phyloP scores from a whole-genome alignment of 352 stramenopile species.

The Phytophthora pinifolia region DNA sequence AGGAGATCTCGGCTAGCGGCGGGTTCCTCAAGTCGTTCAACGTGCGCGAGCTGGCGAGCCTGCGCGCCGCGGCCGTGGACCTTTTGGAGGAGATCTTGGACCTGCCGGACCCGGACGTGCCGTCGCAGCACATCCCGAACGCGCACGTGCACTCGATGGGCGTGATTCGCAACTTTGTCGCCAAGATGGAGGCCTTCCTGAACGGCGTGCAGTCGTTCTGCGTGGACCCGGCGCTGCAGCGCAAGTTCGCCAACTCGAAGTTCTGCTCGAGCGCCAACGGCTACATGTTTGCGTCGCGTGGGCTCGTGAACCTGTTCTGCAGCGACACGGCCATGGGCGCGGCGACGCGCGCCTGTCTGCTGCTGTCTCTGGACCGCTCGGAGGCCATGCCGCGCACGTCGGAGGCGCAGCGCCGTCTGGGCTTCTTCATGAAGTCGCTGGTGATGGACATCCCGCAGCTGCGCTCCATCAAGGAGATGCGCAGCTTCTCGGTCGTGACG shows the following conservation, averaged over 20 bases:
- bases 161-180: conserved; percentile 88
- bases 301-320: conserved; percentile 72
- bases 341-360: conserved; percentile 60
- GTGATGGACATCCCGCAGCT: conserved; percentile 86
- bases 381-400: conserved; percentile 65
- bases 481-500: conserved; percentile 83
- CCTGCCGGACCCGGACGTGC: conserved; percentile 71
- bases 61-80: conserved; percentile 67
- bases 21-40: conserved; percentile 83
- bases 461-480: conserved; percentile 82
- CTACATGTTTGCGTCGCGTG: conserved; percentile 67
- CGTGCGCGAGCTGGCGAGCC: conserved; percentile 57
- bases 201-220: conserved; percentile 70
- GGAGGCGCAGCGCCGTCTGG: conserved; percentile 73
- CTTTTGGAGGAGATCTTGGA: conserved; percentile 82
- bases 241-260: conserved; percentile 80
- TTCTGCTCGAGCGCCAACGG: conserved; percentile 68
- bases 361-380: conserved; percentile 64
- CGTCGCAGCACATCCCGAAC: conserved; percentile 67
- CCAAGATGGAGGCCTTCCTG: conserved; percentile 82
- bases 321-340: conserved; percentile 75
- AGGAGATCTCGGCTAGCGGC: conserved; percentile 62
- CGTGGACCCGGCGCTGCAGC: conserved; percentile 53
- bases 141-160: conserved; percentile 75
- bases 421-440: conserved; percentile 88